These are phyloP conservation scores for Fusarium poae DNA, from an alignment of 2,329 filamentous ascomycete species.

Conservation along the genomic window DNA sequence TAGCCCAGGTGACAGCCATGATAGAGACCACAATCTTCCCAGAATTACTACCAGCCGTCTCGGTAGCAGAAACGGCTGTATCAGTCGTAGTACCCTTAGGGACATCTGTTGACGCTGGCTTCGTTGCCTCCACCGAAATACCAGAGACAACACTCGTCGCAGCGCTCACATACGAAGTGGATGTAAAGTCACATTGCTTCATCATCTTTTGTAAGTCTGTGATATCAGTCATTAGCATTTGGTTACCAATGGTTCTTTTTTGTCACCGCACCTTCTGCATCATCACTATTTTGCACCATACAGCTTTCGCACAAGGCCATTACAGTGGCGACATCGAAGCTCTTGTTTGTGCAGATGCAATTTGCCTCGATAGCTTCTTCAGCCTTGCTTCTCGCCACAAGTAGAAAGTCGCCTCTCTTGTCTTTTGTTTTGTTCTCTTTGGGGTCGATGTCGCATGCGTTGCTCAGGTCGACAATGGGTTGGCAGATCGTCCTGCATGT, in stretches of 20 bases:
- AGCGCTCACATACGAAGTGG: neutral
- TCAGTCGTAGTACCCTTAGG: neutral
- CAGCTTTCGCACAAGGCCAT: conserved; percentile 10
- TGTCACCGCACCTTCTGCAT: neutral
- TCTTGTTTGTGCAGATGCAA: conserved; percentile 4
- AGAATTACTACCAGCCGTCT: neutral
- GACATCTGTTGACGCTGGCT: conserved; percentile 2
- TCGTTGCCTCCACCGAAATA: conserved; percentile 3
- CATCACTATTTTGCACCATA: conserved; percentile 3
- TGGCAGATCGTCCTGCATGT: conserved; percentile 16
- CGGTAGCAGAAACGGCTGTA: neutral
- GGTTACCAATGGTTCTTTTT: accelerated
- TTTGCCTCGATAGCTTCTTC: conserved; percentile 2
- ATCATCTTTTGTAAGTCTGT: conserved; percentile 4
- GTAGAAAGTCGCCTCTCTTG: neutral
- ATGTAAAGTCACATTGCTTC: neutral
- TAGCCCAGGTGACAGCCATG: neutral
- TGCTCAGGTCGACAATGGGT: conserved; percentile 14
- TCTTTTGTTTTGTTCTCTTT: conserved; percentile 1
- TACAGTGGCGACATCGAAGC: neutral
- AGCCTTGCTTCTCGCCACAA: neutral
- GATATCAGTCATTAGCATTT: accelerated
- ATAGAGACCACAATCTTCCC: neutral
- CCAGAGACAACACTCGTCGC: conserved; percentile 11
- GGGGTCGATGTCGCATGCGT: conserved; percentile 12